Base-by-base conservation (phyloP, 2,329 filamentous ascomycete species). In the Apiospora hydei region DNA sequence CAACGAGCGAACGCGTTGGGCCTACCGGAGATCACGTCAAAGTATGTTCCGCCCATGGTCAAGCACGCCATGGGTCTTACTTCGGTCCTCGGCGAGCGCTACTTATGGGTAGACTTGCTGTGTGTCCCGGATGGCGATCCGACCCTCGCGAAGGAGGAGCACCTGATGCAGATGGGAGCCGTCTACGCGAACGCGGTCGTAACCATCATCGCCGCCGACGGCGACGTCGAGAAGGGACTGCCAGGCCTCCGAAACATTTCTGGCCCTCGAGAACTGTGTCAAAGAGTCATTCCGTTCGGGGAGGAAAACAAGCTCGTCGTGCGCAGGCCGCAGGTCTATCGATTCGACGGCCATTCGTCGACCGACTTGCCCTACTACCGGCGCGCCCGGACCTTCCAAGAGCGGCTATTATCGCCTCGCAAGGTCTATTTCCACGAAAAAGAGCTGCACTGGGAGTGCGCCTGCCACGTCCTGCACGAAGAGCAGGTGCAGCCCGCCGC, bases 11-110 rank as follows among this genome's bases (percentile, higher is more conserved):
- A 64, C 6, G 26, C 53, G 34, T 64, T 64, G 53, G 53, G 14
- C 1, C 26, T 34, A 64, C 53, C 26, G 3, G 53, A 64, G 53
- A 64, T 18, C 13, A 38, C 34, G 11, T 34, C 53, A 34, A 5
- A 34, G 21, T 38, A 64, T 16, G 14, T 64, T 6, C 8, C 11
- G 13, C 53, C 53, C 3, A 64, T 38, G 5, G 34, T 64, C 53
- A n/a, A 64, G 11, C 53, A 64, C n/a, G 53, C 53, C 53, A 64
- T 64, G 26, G 26, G 53, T 26, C n/a, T 64, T 10, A 64, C 53
- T 38, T 64, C 53, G 53, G 18, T 34, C 26, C 1, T 64, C 7
- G 53, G 10, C 11, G 53, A 64, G 26, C 53, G 53, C 10, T 38
- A 64, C 53, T 38, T 64, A 13, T 64, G 53, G 53, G 53, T n/a